Evolutionary conservation across 2,329 filamentous ascomycete species (phyloP), one percentile per base, ranked within the genome.

Genomic region (Fusarium devonianum): DNA sequence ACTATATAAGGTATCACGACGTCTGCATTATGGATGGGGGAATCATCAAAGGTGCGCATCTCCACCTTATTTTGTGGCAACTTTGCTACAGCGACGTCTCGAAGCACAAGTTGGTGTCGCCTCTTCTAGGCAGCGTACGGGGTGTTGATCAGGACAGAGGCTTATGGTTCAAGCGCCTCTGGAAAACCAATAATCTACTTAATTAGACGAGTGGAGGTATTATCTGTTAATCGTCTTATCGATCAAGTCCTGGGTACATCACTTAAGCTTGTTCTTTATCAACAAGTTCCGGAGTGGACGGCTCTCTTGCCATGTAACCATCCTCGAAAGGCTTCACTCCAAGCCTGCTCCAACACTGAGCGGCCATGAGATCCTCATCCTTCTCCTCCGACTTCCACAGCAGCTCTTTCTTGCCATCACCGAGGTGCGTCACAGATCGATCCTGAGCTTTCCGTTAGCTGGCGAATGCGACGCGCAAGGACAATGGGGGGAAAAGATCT

Each of bases 251-350:
- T 11, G 14, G 33, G 16, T 12, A 38, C 22, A 21, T 43, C 17
- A 11, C 12, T 22, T 7, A 51, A n/a, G 37, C 33, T 16, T 45
- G 30, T 26, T 29, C 29, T 26, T 33, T 39, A 13, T 50, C 36
- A 8, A 5, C n/a, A 21, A 11, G 22, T 17, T 41, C n/a, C 2
- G 42, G 1, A 1, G 30, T 4, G 13, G 16, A 12, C 7, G 37
- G 10, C 2, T 52, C 41, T 17, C 38, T 18, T 0, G 49, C 43
- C 17, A 57, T 32, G 6, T 63, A 61, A 3, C 50, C 49, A 17
- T 78, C 76, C 19, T 75, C 67, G 45, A 75, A 82, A 0, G 79
- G 74, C 41, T 69, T 77, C 4, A 68, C 74, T 3, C 74, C 74
- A 40, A 82, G 60, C 7, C 71, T 60, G 40, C 57, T 66, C 79